phyloP scores from a whole-genome alignment of 2,329 filamentous ascomycete species.

The Neodidymelliopsis sp. region DNA sequence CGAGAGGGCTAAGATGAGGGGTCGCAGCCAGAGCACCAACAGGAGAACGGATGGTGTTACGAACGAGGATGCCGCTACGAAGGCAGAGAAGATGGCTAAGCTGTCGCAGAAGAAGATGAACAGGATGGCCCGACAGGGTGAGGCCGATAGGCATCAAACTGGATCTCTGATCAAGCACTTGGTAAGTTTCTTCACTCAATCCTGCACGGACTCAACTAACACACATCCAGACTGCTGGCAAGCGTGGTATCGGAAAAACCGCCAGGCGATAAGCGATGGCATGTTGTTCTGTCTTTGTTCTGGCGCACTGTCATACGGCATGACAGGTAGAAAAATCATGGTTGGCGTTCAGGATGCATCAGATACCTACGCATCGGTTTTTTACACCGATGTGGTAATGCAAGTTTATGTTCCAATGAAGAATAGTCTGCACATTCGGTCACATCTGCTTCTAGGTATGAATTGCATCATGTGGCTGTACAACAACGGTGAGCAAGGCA shows the following conservation, averaged over 20 bases:
- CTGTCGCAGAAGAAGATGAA: conserved; percentile 98
- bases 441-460: no score
- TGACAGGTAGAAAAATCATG: conserved; percentile 35
- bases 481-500: not conserved
- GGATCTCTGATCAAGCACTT: conserved; percentile 88
- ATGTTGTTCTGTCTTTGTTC: conserved; percentile 18
- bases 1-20: conserved; percentile 75
- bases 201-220: conserved; percentile 24
- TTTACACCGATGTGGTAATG: conserved; percentile 30
- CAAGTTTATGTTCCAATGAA: conserved; percentile 23
- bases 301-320: conserved; percentile 17
- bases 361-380: conserved; percentile 39
- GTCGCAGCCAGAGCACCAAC: conserved; percentile 70
- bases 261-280: conserved; percentile 55
- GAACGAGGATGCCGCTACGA: conserved; percentile 70
- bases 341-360: conserved; percentile 41
- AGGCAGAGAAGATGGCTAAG: conserved; percentile 88
- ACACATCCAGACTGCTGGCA: conserved; percentile 74
- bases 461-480: not conserved
- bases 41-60: conserved; percentile 79
- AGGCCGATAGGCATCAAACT: conserved; percentile 89
- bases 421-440: not conserved
- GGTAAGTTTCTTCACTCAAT: conserved; percentile 64
- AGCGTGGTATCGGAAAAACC: conserved; percentile 93
- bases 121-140: conserved; percentile 94